Conservation (phyloP, 768 basidiomycete species). For the Coprinellus aureogranulatus region DNA sequence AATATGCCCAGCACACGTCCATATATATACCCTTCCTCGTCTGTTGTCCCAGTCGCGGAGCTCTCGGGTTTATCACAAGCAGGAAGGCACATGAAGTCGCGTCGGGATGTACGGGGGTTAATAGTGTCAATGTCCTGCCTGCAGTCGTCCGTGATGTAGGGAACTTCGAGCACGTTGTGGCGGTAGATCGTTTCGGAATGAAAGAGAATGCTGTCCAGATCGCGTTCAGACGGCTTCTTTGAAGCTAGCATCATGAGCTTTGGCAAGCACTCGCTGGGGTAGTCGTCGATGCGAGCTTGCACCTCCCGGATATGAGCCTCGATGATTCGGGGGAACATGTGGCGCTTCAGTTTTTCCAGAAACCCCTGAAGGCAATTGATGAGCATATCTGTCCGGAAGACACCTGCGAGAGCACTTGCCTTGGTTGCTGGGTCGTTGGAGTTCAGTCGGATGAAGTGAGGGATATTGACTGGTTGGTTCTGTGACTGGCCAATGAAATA, state of each 20-base stretch:
- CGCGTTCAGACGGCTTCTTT: too few relatives aligned
- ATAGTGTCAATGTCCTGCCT: constrained; percentile 14
- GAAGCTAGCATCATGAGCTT: neutral
- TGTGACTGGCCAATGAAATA: neutral
- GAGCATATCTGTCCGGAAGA: too few relatives aligned
- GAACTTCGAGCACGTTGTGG: constrained; percentile 10
- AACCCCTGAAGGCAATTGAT: constrained; percentile 14
- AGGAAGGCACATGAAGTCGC: neutral
- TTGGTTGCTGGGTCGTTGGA: neutral
- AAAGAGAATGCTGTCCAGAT: neutral
- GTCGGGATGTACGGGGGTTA: constrained; percentile 4
- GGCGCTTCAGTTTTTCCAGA: constrained; percentile 31
- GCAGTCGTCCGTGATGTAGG: constrained; percentile 17
- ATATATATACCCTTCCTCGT: neutral
- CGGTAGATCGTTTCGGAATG: constrained; percentile 8
- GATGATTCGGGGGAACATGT: constrained; percentile 29
- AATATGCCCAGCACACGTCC: neutral
- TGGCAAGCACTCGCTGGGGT: neutral
- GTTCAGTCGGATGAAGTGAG: neutral
- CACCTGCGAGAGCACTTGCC: too few relatives aligned
- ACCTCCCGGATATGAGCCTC: neutral
- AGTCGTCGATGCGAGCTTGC: neutral
- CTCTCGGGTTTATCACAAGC: too few relatives aligned
- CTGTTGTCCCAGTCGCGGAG: neutral
- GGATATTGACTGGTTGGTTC: neutral